Evolutionary conservation across 2,329 filamentous ascomycete species (phyloP), one percentile per base, ranked within the genome.

Genomic region (Lecanosticta acicola): DNA sequence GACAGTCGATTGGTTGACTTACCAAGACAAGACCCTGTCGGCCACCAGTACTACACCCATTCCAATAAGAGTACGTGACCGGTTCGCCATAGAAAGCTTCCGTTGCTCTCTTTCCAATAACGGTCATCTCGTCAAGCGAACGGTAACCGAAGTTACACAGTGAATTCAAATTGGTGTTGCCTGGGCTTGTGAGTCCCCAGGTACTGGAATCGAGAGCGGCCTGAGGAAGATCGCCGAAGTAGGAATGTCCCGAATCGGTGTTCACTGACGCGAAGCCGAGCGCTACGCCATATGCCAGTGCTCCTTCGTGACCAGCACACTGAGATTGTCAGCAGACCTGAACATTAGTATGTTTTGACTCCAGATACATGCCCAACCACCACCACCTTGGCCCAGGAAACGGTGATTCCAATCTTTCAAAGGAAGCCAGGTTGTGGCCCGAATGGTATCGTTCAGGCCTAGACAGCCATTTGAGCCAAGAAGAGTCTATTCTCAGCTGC

Each of bases 311-410:
- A 9, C 37, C 43, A 36, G 43, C 43, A 37, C 35, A 37, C 7
- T 19, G 8, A 16, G 35, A 18, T 18, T 3, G 14, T 17, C 4
- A 18, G 11, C 35, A 37, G n/a, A n/a, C n/a, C n/a, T n/a, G n/a
- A 19, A 19, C 7, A 19, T 9, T 5, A 19, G 7, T 10, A 4
- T 9, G 14, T 13, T 41, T 14, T 7, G 19, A 9, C 13, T 11
- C 9, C 5, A 2, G 2, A 26, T 11, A 21, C 24, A 10, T 42
- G 50, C 51, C 45, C 50, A 64, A 20, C 69, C 65, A 19, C 67
- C 69, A 7, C 72, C 71, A 3, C 71, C 71, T 1, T 64, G 55
- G 8, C 60, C 68, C 37, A 65, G 53, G 29, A 73, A 62, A 1
- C 65, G 62, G 1, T 62, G 61, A 48, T 61, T 63, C 65, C 65